Percentiles rank a stretch among this genome's conserved stretches.
Evolutionary conservation across 306 rosid species (phyloP).

Genomic region (Fagus sylvatica): DNA sequence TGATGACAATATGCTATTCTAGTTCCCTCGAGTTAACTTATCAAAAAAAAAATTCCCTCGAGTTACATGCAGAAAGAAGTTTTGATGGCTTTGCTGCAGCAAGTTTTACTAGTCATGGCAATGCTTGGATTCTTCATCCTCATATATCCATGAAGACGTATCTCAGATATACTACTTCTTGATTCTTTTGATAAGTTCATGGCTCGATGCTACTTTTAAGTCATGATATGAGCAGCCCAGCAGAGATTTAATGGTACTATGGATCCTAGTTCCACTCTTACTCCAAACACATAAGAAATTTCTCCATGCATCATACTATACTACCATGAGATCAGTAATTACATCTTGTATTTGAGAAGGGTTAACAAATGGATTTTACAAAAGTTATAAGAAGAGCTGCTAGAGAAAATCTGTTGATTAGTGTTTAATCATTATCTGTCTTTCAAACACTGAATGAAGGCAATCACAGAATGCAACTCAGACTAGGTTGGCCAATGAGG

Average conservation of each 20-base stretch:
- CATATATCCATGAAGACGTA: neutral
- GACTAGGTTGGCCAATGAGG: neutral
- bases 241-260: neutral
- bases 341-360: neutral
- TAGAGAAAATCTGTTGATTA: neutral
- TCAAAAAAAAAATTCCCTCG: too few relatives aligned
- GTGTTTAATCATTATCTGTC: neutral
- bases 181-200: too few relatives aligned
- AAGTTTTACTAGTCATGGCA: neutral
- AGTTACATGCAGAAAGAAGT: neutral
- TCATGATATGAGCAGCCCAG: neutral
- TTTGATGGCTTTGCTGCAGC: neutral
- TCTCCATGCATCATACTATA: neutral
- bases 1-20: too few relatives aligned
- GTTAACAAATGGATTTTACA: neutral
- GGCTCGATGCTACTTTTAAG: neutral
- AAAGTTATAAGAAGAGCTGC: neutral
- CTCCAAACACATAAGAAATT: neutral
- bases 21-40: too few relatives aligned
- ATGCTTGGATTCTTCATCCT: neutral
- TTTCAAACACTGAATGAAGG: neutral
- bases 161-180: too few relatives aligned
- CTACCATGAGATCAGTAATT: neutral
- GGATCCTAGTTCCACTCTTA: neutral
- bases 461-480: neutral